These are phyloP conservation scores for Claviceps sp. DNA, from an alignment of 2,329 filamentous ascomycete species.

Conservation along the genomic window DNA sequence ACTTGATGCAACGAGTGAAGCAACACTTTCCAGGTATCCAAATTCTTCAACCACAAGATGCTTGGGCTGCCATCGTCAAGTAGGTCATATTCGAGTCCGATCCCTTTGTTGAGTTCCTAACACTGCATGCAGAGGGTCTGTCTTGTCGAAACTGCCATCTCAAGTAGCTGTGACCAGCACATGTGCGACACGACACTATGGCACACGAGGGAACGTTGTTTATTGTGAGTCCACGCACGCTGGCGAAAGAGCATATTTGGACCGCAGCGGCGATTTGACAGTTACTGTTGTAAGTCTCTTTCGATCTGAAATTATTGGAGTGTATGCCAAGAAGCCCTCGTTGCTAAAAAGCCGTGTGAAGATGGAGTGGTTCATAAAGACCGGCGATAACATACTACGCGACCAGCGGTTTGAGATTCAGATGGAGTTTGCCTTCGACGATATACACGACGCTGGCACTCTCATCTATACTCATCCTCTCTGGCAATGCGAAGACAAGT, in stretches of 20 bases:
- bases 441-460: background rate
- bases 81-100: background rate
- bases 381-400: background rate
- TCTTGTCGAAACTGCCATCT: background rate
- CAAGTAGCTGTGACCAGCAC: background rate
- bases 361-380: slow-evolving; percentile 1
- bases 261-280: background rate
- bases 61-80: slow-evolving; percentile 6
- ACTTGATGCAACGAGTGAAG: background rate
- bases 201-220: accelerated
- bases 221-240: background rate
- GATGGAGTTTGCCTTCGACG: background rate
- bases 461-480: too few species aligned
- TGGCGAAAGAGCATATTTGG: background rate
- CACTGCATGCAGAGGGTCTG: background rate
- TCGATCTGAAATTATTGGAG: background rate
- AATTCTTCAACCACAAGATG: slow-evolving; percentile 1
- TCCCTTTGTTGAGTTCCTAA: background rate
- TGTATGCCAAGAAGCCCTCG: too few species aligned
- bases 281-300: background rate
- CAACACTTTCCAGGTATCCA: slow-evolving; percentile 1
- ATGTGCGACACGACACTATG: slow-evolving; percentile 2
- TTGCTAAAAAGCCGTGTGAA: background rate
- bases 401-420: background rate
- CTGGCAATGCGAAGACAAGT: too few species aligned